phyloP scores from a whole-genome alignment of 352 stramenopile species.

The Albugo laibachii region DNA sequence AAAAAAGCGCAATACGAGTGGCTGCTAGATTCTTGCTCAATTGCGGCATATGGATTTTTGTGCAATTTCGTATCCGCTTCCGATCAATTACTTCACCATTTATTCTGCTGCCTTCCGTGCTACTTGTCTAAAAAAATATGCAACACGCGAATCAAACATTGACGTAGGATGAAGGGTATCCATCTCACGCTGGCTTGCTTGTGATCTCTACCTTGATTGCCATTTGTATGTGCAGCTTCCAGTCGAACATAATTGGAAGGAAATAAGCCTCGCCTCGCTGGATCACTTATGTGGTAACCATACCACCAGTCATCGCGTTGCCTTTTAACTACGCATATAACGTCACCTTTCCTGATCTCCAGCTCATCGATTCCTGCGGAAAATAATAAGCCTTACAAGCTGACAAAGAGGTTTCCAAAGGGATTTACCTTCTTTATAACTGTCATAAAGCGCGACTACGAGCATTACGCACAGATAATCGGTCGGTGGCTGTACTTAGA shows the following conservation, averaged over 20 bases:
- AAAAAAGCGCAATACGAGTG: no score
- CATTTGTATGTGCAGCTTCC: no score
- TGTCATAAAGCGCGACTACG: slow-evolving; percentile 33
- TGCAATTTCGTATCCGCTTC: background rate
- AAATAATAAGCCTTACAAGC: background rate
- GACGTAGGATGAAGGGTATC: background rate
- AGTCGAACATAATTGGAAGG: slow-evolving; percentile 37
- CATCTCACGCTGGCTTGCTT: background rate
- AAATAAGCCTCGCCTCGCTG: slow-evolving; percentile 21
- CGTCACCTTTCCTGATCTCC: slow-evolving; percentile 19
- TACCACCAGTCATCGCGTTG: slow-evolving; percentile 49
- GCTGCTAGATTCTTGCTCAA: no score
- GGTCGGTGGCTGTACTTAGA: background rate
- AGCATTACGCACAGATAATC: slow-evolving; percentile 15
- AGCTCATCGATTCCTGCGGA: slow-evolving; percentile 32
- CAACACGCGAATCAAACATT: background rate
- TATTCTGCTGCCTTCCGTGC: background rate
- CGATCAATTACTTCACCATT: background rate
- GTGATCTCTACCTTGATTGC: slow-evolving; percentile 8
- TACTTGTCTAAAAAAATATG: background rate
- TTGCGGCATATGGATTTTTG: no score
- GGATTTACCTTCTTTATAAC: slow-evolving; percentile 30
- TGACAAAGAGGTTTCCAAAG: background rate
- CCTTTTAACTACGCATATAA: slow-evolving; percentile 21
- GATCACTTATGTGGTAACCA: slow-evolving; percentile 14